Evolutionary conservation across 2,329 filamentous ascomycete species (phyloP).

Genomic region (Incumbomyces lentus): DNA sequence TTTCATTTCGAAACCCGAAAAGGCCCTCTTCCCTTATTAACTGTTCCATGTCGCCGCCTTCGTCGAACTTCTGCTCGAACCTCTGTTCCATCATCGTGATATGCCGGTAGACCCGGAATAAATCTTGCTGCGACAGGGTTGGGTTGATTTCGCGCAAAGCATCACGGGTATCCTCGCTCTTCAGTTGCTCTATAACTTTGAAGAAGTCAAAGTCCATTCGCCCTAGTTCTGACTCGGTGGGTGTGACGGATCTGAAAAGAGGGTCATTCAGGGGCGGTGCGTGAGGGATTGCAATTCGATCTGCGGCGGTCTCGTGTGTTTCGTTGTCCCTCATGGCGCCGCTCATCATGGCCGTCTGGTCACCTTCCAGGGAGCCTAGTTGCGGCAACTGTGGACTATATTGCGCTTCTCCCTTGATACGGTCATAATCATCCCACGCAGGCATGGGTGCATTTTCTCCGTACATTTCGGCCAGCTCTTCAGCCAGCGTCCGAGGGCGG

Average conservation of each 20-base stretch:
- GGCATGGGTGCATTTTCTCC: background rate
- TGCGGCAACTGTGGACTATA: background rate
- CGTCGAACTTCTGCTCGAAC: background rate
- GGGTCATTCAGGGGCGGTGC: background rate
- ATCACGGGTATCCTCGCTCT: background rate
- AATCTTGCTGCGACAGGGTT: background rate
- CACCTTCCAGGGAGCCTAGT: background rate
- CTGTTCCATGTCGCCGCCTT: background rate
- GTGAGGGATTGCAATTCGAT: background rate
- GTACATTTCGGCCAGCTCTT: background rate
- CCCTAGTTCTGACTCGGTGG: background rate
- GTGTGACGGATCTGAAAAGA: background rate
- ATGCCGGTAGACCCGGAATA: background rate
- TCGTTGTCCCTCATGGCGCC: background rate
- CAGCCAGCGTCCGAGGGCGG: background rate
- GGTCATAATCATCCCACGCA: background rate
- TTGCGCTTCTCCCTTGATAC: background rate
- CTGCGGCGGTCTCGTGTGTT: background rate
- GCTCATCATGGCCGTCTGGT: background rate
- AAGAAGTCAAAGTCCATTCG: background rate
- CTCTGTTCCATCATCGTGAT: too few relatives aligned
- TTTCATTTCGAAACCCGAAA: background rate
- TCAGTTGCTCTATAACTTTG: slow-evolving; percentile 1
- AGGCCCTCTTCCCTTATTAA: background rate
- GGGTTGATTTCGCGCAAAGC: background rate